These are phyloP conservation scores for Tylopilus sp. DNA, from an alignment of 1,284 basidiomycete species.

Conservation along the genomic window DNA sequence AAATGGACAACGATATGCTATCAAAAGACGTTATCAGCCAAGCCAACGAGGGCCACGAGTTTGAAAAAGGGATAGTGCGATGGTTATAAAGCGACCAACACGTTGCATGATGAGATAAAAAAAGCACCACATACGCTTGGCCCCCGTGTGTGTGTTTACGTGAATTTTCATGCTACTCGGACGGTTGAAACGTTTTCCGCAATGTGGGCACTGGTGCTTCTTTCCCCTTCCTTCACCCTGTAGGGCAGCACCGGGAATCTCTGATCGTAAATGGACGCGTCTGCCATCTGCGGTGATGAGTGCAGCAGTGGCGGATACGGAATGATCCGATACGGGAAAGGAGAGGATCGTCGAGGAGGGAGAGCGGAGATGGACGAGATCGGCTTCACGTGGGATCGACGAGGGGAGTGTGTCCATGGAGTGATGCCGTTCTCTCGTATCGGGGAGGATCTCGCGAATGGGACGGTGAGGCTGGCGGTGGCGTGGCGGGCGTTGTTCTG, in stretches of 20 bases:
- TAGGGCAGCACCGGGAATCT: constrained; percentile 25
- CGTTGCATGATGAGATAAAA: constrained; percentile 23
- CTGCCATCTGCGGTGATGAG: constrained; percentile 30
- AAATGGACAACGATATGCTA: constrained; percentile 70
- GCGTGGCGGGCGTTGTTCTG: constrained; percentile 16
- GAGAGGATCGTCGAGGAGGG: constrained; percentile 33
- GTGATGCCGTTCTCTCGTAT: constrained; percentile 27
- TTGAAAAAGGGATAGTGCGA: neutral
- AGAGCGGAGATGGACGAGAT: constrained; percentile 31
- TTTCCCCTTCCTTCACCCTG: constrained; percentile 37
- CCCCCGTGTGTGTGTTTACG: constrained; percentile 74
- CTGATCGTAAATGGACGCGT: constrained; percentile 31
- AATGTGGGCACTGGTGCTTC: constrained; percentile 62
- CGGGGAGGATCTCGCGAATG: constrained; percentile 25
- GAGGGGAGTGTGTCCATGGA: constrained; percentile 19
- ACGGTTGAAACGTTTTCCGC: constrained; percentile 69
- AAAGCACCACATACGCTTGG: constrained; percentile 54
- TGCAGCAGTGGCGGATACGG: constrained; percentile 18
- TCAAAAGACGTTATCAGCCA: constrained; percentile 16
- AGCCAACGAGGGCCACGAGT: neutral
- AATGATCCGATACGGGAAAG: constrained; percentile 32
- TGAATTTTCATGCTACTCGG: constrained; percentile 75
- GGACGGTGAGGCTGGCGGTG: constrained; percentile 18
- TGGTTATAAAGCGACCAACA: constrained; percentile 20
- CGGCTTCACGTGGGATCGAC: constrained; percentile 31